A percentile compares a stretch with the other conserved stretches of the same genome.
phyloP scores from a whole-genome alignment of 305 asterid genomes.

The Galium porrigens region DNA sequence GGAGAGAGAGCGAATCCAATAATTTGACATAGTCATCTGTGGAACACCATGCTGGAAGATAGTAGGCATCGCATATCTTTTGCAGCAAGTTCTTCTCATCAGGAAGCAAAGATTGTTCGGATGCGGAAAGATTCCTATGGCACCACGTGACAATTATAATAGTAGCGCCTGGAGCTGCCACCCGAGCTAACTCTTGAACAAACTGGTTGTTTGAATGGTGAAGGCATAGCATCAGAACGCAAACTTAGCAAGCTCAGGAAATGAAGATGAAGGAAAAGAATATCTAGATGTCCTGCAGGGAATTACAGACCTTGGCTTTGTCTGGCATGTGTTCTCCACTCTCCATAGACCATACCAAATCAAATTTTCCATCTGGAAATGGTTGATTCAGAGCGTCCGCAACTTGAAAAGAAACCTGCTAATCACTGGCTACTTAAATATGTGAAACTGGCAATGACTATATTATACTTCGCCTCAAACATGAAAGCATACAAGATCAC shows the following conservation, averaged over 20 bases:
- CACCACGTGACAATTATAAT: conserved; percentile 91
- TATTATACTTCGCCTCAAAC: not conserved
- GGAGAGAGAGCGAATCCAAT: conserved; percentile 29
- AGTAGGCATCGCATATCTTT: conserved; percentile 58
- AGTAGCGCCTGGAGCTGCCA: conserved; percentile 80
- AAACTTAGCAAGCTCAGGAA: not conserved
- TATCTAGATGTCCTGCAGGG: not conserved
- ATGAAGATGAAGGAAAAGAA: not conserved
- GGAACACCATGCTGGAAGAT: conserved; percentile 65
- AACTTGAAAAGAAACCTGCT: conserved; percentile 71
- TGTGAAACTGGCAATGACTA: not conserved
- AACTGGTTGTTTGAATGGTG: conserved; percentile 9
- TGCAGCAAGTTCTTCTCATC: conserved; percentile 52
- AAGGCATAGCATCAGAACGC: conserved; percentile 5
- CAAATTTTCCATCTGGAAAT: conserved; percentile 64
- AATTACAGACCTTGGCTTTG: conserved; percentile 50
- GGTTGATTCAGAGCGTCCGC: conserved; percentile 97
- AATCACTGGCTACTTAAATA: conserved; percentile 5
- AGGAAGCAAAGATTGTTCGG: conserved; percentile 40
- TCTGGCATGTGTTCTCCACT: conserved; percentile 99
- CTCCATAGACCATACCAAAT: conserved; percentile 97
- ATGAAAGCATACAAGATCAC: not conserved
- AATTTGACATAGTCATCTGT: conserved; percentile 46
- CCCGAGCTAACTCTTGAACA: conserved; percentile 32
- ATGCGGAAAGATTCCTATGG: conserved; percentile 71